Base-by-base conservation (phyloP, 768 basidiomycete species). In the Fomitopsis serialis region DNA sequence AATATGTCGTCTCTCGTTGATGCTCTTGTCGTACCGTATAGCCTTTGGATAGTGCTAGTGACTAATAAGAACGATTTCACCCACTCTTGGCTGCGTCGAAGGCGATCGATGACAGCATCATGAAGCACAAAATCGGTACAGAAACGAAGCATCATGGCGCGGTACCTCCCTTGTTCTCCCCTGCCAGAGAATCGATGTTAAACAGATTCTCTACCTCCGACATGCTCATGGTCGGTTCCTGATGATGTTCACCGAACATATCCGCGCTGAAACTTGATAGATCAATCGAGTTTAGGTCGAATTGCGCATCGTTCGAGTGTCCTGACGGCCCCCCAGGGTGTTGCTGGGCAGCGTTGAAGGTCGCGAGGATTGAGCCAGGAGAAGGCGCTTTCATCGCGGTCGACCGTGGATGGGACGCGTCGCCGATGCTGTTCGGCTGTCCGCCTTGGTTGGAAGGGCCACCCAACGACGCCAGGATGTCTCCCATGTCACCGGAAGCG, bases 201-300 rank as follows among this genome's bases (percentile, higher is more conserved):
- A 84, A 65, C 48, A 84, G 70, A 17, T 74, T 72, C 42, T 80
- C 79, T 78, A 85, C 79, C 58, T 80, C 80, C 45, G 65, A 66
- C 56, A 81, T 73, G 55, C 68, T 72, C 66, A 82, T 72, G 34
- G 73, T 78, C 5, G 70, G n/a, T 42, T 68, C 65, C 43, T 66
- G 55, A 27, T 67, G 57, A 50, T 70, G 63, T 1, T 65, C 66
- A 57, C 77, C 77, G 54, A 79, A 79, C 46, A 81, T 40, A 4
- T 19, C 78, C 36, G 69, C 68, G 23, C 72, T 59, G 34, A 54
- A 50, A 48, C 71, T 70, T 6, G 75, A 70, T 4, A 81, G 64
- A 58, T 80, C 79, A 24, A 70, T 55, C 35, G 51, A 52, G 5
- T 72, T 70, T 54, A 84, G 63, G 62, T 82, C 81, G 54, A 84